phyloP scores from a whole-genome alignment of 805 yeast genomes.

The Lipomyces oligophaga region DNA sequence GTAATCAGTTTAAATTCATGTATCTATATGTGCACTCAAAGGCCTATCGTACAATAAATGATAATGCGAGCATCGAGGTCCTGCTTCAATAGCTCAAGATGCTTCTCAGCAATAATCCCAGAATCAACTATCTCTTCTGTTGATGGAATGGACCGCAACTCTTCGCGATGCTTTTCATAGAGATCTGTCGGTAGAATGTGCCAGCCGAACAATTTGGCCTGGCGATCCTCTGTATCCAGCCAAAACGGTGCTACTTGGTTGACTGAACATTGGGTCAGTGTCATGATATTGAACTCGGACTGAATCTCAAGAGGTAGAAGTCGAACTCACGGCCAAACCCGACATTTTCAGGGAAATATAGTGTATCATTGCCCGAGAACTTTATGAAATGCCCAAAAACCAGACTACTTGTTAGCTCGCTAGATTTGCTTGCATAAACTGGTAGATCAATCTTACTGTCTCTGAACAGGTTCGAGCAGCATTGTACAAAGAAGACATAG shows the following conservation, averaged over 20 bases:
- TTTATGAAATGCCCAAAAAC: slow-evolving; percentile 9
- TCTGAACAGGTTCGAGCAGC: slow-evolving; percentile 18
- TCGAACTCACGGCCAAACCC: slow-evolving; percentile 19
- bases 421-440: background rate
- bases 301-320: background rate
- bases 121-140: slow-evolving; percentile 9
- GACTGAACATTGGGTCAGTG: background rate
- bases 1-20: background rate
- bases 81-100: slow-evolving; percentile 7
- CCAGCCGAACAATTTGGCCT: slow-evolving; percentile 20
- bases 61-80: slow-evolving; percentile 22
- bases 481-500: slow-evolving; percentile 1
- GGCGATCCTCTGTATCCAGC: slow-evolving; percentile 15
- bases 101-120: slow-evolving; percentile 13
- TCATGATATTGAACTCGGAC: too few species aligned
- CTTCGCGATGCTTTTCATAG: slow-evolving; percentile 6
- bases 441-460: slow-evolving; percentile 7
- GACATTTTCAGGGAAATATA: slow-evolving; percentile 19
- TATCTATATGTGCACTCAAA: background rate
- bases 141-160: slow-evolving; percentile 1
- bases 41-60: slow-evolving; percentile 13
- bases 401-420: slow-evolving; percentile 1
- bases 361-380: slow-evolving; percentile 8
- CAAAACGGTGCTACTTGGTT: slow-evolving; percentile 27
- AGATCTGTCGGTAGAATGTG: slow-evolving; percentile 21